Conservation (phyloP, 345 rosid species). For the Gossypium bickii region DNA sequence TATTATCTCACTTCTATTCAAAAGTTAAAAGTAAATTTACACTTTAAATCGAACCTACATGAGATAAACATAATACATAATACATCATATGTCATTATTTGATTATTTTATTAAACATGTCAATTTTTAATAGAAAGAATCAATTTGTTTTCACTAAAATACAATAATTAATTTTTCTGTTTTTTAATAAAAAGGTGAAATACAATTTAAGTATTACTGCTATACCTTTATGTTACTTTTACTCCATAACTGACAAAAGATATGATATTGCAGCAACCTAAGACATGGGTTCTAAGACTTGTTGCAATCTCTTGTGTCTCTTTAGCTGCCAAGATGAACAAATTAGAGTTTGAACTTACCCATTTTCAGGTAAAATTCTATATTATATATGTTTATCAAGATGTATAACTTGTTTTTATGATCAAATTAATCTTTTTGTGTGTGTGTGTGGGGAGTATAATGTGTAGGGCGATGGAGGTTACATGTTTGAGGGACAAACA, state of each 20-base stretch:
- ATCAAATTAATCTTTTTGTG: too few relatives aligned
- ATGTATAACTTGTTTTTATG: not conserved
- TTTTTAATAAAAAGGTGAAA: too few relatives aligned
- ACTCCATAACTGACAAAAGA: not conserved
- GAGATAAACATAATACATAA: too few relatives aligned
- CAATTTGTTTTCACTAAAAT: too few relatives aligned
- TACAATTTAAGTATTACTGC: too few relatives aligned
- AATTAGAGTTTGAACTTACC: slow-evolving; percentile 34
- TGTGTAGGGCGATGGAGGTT: slow-evolving; percentile 32
- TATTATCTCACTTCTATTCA: too few relatives aligned
- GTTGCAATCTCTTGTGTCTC: slow-evolving; percentile 66
- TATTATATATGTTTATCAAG: not conserved
- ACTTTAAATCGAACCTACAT: fast-evolving
- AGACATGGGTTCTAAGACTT: slow-evolving; percentile 62
- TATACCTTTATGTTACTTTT: too few relatives aligned
- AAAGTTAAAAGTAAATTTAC: too few relatives aligned
- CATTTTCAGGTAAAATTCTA: slow-evolving; percentile 43
- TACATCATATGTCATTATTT: too few relatives aligned
- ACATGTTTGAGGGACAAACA: slow-evolving; percentile 45
- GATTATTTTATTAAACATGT: fast-evolving
- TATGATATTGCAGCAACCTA: slow-evolving; percentile 34
- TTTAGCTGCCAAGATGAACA: slow-evolving; percentile 72
- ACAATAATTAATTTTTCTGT: too few relatives aligned
- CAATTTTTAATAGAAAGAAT: too few relatives aligned
- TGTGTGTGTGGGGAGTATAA: slow-evolving; percentile 5